Base-by-base conservation (phyloP, 23 red algal genomes). In the Cyanidium caldarium region DNA sequence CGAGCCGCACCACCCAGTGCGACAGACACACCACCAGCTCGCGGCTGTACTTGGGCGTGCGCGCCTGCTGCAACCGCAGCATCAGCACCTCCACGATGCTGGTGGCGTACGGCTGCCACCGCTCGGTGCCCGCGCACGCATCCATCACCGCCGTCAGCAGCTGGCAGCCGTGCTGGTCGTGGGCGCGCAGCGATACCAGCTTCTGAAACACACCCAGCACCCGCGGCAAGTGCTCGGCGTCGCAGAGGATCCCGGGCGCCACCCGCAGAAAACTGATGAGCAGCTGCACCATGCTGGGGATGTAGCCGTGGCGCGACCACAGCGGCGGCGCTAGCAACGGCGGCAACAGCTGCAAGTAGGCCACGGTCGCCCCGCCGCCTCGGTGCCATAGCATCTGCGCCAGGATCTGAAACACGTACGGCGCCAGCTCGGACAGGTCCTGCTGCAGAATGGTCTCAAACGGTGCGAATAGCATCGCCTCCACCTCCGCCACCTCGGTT, bases 401-500 rank as follows among this genome's bases (percentile, higher is more conserved):
- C 38, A 98, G 15, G 7, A 88, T 72, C 72, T 98, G 92, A 58
- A 98, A 83, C 10, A 89, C 83, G 69, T 98, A 98, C 30, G 92
- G 92, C 15, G 68, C 76, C 69, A 98, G 88, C 80, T 98, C 92
- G 29, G 68, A 72, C 36, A 98, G 78, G 44, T 98, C 92, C 25
- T 39, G 30, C 43, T 78, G 29, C 2, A 98, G 72, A 39, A 98
- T 75, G 38, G 46, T 78, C 44, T 79, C 68, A 39, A 98, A 73
- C 10, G 78, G 68, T 31, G 72, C 36, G 34, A 98, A 81, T 21
- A 98, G 45, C 16, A 68, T 58, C 31, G 77, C 57, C 72, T 98
- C 84, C 61, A 89, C 83, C 3, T 35, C 40, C 35, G 46, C 20
- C 58, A 76, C 77, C 58, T 31, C 73, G 30, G 37, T 35, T 34